A percentile compares a stretch with the other conserved stretches of the same genome.
Conservation (phyloP, 805 yeast species). For the Maudiozyma barnettii region DNA sequence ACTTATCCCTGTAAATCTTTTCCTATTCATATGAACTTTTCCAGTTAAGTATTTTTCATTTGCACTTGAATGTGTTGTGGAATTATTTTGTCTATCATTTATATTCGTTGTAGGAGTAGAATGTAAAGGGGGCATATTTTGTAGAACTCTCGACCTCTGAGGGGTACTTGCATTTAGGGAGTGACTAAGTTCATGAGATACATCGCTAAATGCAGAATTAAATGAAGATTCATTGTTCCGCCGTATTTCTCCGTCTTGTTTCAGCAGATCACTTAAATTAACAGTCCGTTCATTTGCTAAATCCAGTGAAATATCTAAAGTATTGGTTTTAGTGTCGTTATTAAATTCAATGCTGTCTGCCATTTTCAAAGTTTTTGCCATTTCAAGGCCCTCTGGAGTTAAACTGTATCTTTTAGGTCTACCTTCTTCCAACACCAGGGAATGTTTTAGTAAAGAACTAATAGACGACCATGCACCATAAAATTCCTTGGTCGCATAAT, state of each 20-base stretch:
- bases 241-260: neutral
- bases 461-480: conserved; percentile 72
- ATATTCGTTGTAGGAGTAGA: neutral
- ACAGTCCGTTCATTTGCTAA: conserved; percentile 14
- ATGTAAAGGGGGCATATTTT: neutral
- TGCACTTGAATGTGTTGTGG: neutral
- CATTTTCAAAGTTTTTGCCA: conserved; percentile 48
- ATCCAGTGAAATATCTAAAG: conserved; percentile 1
- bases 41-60: neutral
- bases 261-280: conserved; percentile 13
- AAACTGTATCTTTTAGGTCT: conserved; percentile 52
- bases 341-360: conserved; percentile 35
- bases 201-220: conserved; percentile 11
- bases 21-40: conserved; percentile 8
- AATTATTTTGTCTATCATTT: neutral
- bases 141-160: neutral
- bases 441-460: conserved; percentile 52
- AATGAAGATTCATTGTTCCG: neutral
- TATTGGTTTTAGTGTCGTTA: conserved; percentile 5
- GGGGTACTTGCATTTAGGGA: neutral
- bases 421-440: conserved; percentile 44
- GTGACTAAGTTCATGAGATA: conserved; percentile 10
- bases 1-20: conserved; percentile 16
- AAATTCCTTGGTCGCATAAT: conserved; percentile 51
- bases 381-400: conserved; percentile 57